phyloP scores from a whole-genome alignment of 345 rosid genomes.

The Citrus maxima region DNA sequence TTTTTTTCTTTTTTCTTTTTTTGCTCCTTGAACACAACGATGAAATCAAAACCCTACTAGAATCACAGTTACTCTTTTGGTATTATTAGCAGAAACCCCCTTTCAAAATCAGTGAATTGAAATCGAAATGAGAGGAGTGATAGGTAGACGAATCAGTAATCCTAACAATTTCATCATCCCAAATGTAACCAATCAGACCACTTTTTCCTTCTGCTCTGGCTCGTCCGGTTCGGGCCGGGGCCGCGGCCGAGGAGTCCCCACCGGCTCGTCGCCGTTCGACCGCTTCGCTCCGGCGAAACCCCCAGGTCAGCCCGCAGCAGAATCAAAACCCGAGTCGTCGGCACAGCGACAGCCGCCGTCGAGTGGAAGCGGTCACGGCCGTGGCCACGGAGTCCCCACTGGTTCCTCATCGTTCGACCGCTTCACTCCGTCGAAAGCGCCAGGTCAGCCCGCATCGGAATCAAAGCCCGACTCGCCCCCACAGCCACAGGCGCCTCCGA shows the following conservation, averaged over 20 bases:
- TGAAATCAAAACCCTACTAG: background rate
- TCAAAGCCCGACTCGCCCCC: conserved; percentile 18
- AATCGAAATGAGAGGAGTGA: conserved; percentile 54
- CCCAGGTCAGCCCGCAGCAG: conserved; percentile 25
- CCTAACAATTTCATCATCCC: conserved; percentile 26
- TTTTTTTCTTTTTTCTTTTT: too few relatives aligned
- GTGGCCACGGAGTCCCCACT: conserved; percentile 31
- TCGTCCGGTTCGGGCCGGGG: conserved; percentile 36
- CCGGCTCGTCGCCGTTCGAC: conserved; percentile 1
- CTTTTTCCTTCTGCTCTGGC: conserved; percentile 47
- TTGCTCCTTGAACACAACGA: background rate
- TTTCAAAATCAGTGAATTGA: background rate
- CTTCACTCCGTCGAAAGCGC: conserved; percentile 10
- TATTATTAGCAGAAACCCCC: background rate
- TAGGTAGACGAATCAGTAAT: conserved; percentile 45
- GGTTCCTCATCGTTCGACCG: background rate
- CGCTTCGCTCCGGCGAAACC: conserved; percentile 11
- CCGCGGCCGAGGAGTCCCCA: conserved; percentile 36
- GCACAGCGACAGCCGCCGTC: conserved; percentile 16
- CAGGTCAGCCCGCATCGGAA: conserved; percentile 23
- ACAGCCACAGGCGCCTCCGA: conserved; percentile 17
- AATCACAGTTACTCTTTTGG: background rate
- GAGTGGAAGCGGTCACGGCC: conserved; percentile 55
- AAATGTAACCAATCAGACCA: conserved; percentile 15
- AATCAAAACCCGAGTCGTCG: conserved; percentile 19